These are phyloP conservation scores for Peterozyma toletana DNA, from an alignment of 805 yeast genomes.

Conservation along the genomic window DNA sequence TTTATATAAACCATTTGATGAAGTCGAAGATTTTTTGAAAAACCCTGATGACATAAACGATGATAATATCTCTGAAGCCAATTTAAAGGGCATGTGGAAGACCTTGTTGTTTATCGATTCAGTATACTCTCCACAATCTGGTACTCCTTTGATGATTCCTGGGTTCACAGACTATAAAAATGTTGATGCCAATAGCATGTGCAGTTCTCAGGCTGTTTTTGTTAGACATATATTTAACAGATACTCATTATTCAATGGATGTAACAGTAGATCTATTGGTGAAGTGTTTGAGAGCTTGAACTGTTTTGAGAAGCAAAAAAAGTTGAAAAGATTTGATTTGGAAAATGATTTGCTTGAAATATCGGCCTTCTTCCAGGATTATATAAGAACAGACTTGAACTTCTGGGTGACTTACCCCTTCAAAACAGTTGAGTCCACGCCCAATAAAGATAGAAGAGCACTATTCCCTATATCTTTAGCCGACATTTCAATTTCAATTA, in stretches of 20 bases:
- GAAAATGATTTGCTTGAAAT: not conserved
- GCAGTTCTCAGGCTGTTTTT: slow-evolving; percentile 1
- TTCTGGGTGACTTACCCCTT: slow-evolving; percentile 3
- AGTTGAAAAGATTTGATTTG: slow-evolving; percentile 4
- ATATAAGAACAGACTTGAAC: not conserved
- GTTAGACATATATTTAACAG: not conserved
- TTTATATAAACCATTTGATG: slow-evolving; percentile 5
- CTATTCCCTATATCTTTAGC: not conserved
- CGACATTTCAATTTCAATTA: slow-evolving; percentile 1
- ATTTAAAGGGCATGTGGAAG: slow-evolving; percentile 5
- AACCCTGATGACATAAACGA: slow-evolving; percentile 1
- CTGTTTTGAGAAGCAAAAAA: not conserved
- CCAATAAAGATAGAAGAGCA: slow-evolving; percentile 1
- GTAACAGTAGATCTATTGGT: not conserved
- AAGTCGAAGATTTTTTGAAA: slow-evolving; percentile 1
- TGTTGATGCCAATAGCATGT: not conserved
- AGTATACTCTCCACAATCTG: not conserved
- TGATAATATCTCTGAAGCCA: not conserved
- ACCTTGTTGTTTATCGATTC: slow-evolving; percentile 1
- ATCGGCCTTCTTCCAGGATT: not conserved
- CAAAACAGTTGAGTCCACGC: not conserved
- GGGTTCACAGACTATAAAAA: slow-evolving; percentile 2
- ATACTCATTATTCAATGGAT: slow-evolving; percentile 1
- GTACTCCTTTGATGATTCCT: slow-evolving; percentile 3
- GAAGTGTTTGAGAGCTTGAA: slow-evolving; percentile 1